These are phyloP conservation scores for Cyberlindnera mississippiensis DNA, from an alignment of 805 yeast species.

Conservation along the genomic window DNA sequence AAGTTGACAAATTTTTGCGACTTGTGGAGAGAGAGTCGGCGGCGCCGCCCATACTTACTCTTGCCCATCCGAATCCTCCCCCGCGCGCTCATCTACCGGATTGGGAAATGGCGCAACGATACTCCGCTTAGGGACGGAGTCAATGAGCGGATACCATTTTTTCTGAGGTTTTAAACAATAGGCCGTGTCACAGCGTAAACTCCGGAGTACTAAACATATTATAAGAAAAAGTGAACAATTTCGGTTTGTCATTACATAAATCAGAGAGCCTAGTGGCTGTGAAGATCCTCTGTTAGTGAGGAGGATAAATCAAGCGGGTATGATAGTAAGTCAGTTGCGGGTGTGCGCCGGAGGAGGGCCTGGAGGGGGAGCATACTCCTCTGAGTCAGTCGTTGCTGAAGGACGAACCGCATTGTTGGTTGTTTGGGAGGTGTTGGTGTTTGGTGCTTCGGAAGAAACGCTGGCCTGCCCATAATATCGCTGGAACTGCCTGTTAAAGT, in stretches of 20 bases:
- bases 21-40: neutral
- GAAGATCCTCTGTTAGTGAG: neutral
- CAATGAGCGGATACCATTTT: too few relatives aligned
- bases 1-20: too few relatives aligned
- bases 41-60: neutral
- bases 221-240: neutral
- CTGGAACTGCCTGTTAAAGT: conserved; percentile 26
- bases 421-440: neutral
- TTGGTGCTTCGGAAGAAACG: neutral
- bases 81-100: conserved; percentile 3
- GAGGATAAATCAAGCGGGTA: neutral
- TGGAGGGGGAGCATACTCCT: conserved; percentile 19
- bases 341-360: conserved; percentile 28
- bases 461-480: conserved; percentile 17
- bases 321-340: neutral
- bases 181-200: neutral
- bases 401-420: neutral
- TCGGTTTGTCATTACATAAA: too few relatives aligned
- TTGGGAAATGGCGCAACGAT: conserved; percentile 1
- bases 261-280: too few relatives aligned
- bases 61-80: neutral
- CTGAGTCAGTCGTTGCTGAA: neutral
- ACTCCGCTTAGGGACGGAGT: too few relatives aligned
- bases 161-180: neutral
- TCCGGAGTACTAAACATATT: neutral